Evolutionary conservation across 257 asterid species (phyloP).

Genomic region (Gentiana macrophylla): DNA sequence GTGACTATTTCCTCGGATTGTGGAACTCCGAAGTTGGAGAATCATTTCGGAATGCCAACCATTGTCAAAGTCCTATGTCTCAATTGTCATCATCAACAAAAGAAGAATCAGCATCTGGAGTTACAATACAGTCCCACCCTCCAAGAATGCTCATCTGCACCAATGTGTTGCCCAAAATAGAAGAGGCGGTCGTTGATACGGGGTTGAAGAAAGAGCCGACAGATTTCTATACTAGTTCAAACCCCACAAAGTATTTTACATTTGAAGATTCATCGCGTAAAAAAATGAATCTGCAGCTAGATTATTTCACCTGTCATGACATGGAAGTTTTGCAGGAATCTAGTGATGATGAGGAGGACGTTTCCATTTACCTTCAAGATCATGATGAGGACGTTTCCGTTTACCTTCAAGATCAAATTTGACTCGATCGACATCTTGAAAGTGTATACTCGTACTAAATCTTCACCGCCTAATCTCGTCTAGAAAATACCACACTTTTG

Average conservation of each 20-base stretch:
- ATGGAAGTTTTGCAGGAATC: conserved; percentile 35
- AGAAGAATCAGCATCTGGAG: conserved; percentile 28
- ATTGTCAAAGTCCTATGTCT: conserved; percentile 32
- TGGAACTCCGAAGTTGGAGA: conserved; percentile 63
- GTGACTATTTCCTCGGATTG: conserved; percentile 41
- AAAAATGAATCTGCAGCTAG: conserved; percentile 29
- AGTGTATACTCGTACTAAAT: too few species aligned
- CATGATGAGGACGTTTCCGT: conserved; percentile 16
- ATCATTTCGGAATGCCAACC: conserved; percentile 30
- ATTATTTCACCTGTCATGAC: conserved; percentile 30
- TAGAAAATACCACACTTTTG: not conserved
- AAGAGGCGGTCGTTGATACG: conserved; percentile 4
- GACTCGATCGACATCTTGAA: not conserved
- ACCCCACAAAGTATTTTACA: conserved; percentile 21
- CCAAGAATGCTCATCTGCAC: conserved; percentile 12
- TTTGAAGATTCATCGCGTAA: conserved; percentile 31
- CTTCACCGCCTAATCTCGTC: not conserved
- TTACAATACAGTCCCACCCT: conserved; percentile 7
- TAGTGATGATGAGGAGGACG: conserved; percentile 3
- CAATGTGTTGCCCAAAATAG: conserved; percentile 8
- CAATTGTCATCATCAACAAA: conserved; percentile 33
- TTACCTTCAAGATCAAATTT: conserved; percentile 17
- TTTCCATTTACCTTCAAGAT: conserved; percentile 21
- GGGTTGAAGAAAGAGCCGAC: conserved; percentile 21
- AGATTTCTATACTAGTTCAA: conserved; percentile 16